Evolutionary conservation across 2,329 filamentous ascomycete species (phyloP), one percentile per base, ranked within the genome.

Genomic region (Fusarium oxysporum): DNA sequence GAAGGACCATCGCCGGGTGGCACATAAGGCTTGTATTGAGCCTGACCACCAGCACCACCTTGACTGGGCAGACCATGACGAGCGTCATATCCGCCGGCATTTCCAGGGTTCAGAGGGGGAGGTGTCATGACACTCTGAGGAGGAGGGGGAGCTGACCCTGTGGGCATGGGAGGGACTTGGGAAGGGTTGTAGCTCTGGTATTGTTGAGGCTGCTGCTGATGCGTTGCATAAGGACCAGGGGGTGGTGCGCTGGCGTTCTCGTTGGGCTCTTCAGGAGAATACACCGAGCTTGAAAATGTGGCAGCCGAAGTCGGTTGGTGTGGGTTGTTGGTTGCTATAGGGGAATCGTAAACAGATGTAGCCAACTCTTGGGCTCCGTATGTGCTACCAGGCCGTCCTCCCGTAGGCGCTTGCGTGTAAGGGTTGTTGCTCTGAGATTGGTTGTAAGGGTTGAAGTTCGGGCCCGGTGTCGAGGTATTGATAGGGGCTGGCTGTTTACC

Each of bases 321-420:
- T 45, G 84, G 83, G 77, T 85, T 86, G 78, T 88, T 85, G 10
- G 86, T 81, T 17, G 86, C 89, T 43, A 93, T 87, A 45, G 92
- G 93, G 7, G 92, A 93, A 80, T 95, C 92, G 78, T 95, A 95
- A 14, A 89, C 90, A 2, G 92, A 93, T 1, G 93, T 94, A 32
- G 92, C 92, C 51, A 96, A 85, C 82, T 96, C 93, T 81, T 95
- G 93, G 1, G 93, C 89, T 33, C 91, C 90, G 75, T 92, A 92
- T 16, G 89, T 92, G 80, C 90, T 92, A 77, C 91, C 88, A 7
- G 90, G 91, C 21, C 88, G 89, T 63, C 89, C 89, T 55, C 76
- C 75, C 43, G 73, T 71, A 65, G 81, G 83, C 61, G 81, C 85
- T 80, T 80, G 86, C 47, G 81, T 77, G 70, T 88, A 89, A 10